Evolutionary conservation across 495 filamentous ascomycete genomes (phyloP).

Genomic region (Penicillium waksmanii): DNA sequence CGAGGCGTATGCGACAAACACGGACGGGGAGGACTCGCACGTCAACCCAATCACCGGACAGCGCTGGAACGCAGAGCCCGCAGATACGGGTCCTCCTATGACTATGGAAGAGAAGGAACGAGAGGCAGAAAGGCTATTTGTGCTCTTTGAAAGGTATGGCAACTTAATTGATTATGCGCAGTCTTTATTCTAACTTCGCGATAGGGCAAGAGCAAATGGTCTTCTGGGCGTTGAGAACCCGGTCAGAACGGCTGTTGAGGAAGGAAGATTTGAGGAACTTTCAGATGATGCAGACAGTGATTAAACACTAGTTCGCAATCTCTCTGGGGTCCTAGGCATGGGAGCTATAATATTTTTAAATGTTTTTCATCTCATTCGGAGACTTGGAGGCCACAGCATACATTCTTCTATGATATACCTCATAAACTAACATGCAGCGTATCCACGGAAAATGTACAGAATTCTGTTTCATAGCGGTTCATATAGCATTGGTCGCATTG

Average conservation of each 20-base stretch:
- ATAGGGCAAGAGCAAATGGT: slow-evolving; percentile 79
- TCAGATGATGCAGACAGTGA: slow-evolving; percentile 50
- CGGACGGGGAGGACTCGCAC: slow-evolving; percentile 36
- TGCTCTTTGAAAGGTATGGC: slow-evolving; percentile 86
- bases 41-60: slow-evolving; percentile 94
- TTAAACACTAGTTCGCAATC: slow-evolving; percentile 12
- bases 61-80: slow-evolving; percentile 68
- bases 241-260: slow-evolving; percentile 70
- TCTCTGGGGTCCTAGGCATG: background rate
- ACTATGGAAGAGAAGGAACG: slow-evolving; percentile 88
- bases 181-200: background rate
- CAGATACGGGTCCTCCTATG: slow-evolving; percentile 68
- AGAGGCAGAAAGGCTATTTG: slow-evolving; percentile 91
- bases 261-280: slow-evolving; percentile 79
- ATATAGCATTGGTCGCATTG: background rate
- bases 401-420: background rate
- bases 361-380: background rate
- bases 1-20: slow-evolving; percentile 56
- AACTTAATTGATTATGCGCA: background rate
- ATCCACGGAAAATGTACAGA: background rate
- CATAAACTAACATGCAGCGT: background rate
- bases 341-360: background rate
- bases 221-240: slow-evolving; percentile 86
- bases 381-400: background rate
- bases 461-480: background rate